These are phyloP conservation scores for Marsdenia floribunda DNA, from an alignment of 257 asterid genomes.

Conservation along the genomic window DNA sequence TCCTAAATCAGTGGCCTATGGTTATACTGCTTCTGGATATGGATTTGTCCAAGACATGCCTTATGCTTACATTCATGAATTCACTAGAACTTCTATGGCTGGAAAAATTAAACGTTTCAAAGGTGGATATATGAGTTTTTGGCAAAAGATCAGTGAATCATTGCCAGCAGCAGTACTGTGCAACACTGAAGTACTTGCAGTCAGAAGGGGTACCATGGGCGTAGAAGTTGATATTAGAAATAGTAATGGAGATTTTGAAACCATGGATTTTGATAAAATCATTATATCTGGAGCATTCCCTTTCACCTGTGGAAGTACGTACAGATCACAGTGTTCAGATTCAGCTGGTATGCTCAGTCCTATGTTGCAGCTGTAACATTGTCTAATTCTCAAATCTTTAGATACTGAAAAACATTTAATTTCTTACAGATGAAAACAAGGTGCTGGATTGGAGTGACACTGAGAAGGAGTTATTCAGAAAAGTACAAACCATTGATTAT, in stretches of 20 bases:
- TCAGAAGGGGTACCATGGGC: conserved; percentile 39
- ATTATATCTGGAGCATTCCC: conserved; percentile 74
- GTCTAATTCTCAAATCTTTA: neutral
- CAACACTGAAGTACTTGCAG: conserved; percentile 50
- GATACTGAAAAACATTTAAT: neutral
- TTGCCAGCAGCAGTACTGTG: conserved; percentile 54
- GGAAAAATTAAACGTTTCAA: conserved; percentile 76
- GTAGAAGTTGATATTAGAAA: conserved; percentile 32
- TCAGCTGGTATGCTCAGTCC: conserved; percentile 30
- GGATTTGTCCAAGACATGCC: conserved; percentile 83
- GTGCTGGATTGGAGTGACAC: conserved; percentile 51
- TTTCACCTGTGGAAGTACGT: conserved; percentile 44
- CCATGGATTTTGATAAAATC: conserved; percentile 54
- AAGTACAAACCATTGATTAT: conserved; percentile 65
- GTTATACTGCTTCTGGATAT: conserved; percentile 85
- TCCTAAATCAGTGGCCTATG: conserved; percentile 75
- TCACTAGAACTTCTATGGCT: conserved; percentile 77
- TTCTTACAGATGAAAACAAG: conserved; percentile 35
- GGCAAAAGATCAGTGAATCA: conserved; percentile 54
- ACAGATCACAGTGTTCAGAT: conserved; percentile 40
- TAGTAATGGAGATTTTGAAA: conserved; percentile 25
- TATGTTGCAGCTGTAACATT: neutral
- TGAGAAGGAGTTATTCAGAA: conserved; percentile 58
- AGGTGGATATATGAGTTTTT: conserved; percentile 71
- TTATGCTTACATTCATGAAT: conserved; percentile 73